These are phyloP conservation scores for Lipomyces sp. DNA, from an alignment of 805 yeast species.

Conservation along the genomic window DNA sequence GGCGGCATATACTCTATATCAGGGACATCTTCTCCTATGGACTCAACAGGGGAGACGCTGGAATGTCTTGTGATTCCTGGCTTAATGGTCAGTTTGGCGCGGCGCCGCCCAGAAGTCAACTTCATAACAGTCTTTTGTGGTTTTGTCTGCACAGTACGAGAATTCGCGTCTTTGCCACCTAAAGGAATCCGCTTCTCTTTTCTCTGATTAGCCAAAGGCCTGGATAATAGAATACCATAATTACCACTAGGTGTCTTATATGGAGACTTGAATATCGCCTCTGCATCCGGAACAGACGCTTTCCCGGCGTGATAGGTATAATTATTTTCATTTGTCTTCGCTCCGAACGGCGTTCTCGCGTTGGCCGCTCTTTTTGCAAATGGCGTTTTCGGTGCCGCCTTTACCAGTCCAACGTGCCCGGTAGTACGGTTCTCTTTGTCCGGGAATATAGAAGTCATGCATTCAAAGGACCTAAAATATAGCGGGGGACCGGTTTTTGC, in stretches of 20 bases:
- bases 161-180: constrained; percentile 40
- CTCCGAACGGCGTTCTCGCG: constrained; percentile 27
- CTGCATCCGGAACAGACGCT: constrained; percentile 4
- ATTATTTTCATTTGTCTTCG: constrained; percentile 27
- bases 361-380: constrained; percentile 19
- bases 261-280: constrained; percentile 17
- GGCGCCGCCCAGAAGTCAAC: constrained; percentile 10
- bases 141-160: constrained; percentile 7
- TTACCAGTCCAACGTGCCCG: constrained; percentile 7
- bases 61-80: not conserved
- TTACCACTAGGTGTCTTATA: constrained; percentile 33
- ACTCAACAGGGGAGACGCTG: constrained; percentile 3
- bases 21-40: constrained; percentile 17
- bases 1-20: constrained; percentile 39
- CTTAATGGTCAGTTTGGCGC: not conserved
- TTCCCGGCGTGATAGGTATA: constrained; percentile 13
- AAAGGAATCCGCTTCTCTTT: constrained; percentile 35
- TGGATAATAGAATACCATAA: not conserved
- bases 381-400: constrained; percentile 31
- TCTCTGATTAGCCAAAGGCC: not conserved
- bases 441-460: constrained; percentile 30
- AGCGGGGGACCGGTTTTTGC: too few relatives aligned
- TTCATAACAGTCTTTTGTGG: not conserved
- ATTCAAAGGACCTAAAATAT: not conserved
- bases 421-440: constrained; percentile 32